phyloP scores from a whole-genome alignment of 1,284 basidiomycete species.

The Fomitopsis schrenkii region DNA sequence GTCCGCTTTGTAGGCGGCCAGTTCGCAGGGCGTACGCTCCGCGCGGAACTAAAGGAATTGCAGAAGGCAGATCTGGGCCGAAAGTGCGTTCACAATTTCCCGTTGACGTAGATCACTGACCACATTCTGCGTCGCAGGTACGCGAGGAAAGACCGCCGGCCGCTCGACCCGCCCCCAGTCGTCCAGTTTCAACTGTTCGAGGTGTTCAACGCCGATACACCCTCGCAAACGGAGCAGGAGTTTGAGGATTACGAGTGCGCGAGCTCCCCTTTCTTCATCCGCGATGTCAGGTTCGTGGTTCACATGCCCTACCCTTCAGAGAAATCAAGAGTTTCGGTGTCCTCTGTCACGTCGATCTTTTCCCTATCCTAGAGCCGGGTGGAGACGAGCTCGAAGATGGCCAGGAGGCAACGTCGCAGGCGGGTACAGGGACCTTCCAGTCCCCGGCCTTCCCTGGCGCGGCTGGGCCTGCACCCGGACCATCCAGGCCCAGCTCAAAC shows the following conservation, averaged over 20 bases:
- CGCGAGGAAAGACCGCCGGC: conserved; percentile 31
- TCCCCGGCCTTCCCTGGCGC: not conserved
- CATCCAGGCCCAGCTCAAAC: not conserved
- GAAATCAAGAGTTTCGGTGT: conserved; percentile 47
- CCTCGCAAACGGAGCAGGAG: conserved; percentile 29
- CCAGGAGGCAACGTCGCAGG: not conserved
- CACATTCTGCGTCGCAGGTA: conserved; percentile 21
- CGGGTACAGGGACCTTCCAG: not conserved
- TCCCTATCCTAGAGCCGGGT: conserved; percentile 38
- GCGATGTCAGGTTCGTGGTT: not conserved
- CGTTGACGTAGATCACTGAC: not conserved
- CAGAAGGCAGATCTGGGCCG: conserved; percentile 14
- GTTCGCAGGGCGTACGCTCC: conserved; percentile 10
- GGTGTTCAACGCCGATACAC: conserved; percentile 22
- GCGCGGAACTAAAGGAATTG: conserved; percentile 9
- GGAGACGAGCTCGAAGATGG: conserved; percentile 1
- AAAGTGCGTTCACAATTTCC: conserved; percentile 4
- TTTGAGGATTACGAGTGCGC: conserved; percentile 36
- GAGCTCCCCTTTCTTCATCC: not conserved
- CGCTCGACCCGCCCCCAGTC: conserved; percentile 37
- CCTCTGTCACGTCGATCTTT: conserved; percentile 64
- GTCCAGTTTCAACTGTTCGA: conserved; percentile 26
- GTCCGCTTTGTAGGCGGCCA: conserved; percentile 4
- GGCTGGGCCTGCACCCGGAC: not conserved
- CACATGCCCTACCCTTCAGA: conserved; percentile 23